Base-by-base conservation (phyloP, 208 protist genomes). In the Leishmania turanica region DNA sequence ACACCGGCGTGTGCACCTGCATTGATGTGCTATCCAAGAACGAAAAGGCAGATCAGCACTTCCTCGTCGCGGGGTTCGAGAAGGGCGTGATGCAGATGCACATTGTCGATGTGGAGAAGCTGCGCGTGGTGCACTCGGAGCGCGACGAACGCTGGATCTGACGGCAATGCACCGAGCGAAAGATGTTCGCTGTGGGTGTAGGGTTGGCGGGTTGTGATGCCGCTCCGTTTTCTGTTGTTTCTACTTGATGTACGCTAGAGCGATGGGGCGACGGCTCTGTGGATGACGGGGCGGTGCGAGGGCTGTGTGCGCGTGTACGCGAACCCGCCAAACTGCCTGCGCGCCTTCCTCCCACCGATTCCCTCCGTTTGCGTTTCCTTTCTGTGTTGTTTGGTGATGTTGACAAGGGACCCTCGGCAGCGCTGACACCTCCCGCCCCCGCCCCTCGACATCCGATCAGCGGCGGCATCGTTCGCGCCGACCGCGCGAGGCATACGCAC, bases 71-170 rank as follows among this genome's bases (percentile, higher is more conserved):
- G 6, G 93, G 93, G 21, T 95, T 95, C 77, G 90, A 92, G 65
- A 92, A 94, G 69, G 91, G 93, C 17, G 75, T 93, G 65, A 80
- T 95, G 71, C 91, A 97, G 87, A 75, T 97, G 54, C 90, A 97
- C 82, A 86, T 83, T 0, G 66, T 97, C 13, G 83, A 91, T 58
- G 83, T 45, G 40, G 85, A 88, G 45, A 80, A 87, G 73, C 82
- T 90, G 21, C 88, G 90, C 19, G 37, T 84, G 15, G 85, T 89
- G 0, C 81, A 82, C 49, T 78, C 88, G 4, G 88, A 96, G 49
- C 66, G 91, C 3, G 85, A 96, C 58, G 91, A 93, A 56, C 81
- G 89, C 37, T 96, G 93, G 93, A 81, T 96, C 42, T 95, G 60
- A 78, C 31, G 37, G 56, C 66, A 75, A 2, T 49, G 37, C 42